phyloP scores from a whole-genome alignment of 2,329 filamentous ascomycete species.

The Tolypocladium capitatum region DNA sequence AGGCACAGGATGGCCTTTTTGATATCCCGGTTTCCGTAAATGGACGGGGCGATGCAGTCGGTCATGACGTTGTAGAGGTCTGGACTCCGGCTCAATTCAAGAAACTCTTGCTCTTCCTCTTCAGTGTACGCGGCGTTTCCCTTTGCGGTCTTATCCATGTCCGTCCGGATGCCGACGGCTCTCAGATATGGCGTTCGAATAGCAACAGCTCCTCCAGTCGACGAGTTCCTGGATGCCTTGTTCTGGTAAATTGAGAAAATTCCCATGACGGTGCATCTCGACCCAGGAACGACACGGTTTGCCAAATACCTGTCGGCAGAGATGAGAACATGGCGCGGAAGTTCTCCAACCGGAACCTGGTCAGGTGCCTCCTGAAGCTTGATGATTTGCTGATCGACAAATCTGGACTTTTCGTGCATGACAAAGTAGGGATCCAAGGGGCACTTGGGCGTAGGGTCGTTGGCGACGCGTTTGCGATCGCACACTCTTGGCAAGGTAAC shows the following conservation, averaged over 20 bases:
- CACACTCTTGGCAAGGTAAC: conserved; percentile 75
- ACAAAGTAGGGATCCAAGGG: conserved; percentile 94
- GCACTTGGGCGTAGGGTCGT: conserved; percentile 61
- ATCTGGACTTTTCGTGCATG: conserved; percentile 82
- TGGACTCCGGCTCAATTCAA: conserved; percentile 76
- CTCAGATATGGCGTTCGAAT: conserved; percentile 92
- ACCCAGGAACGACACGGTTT: conserved; percentile 89
- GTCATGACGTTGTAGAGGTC: conserved; percentile 89
- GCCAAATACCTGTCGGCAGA: conserved; percentile 94
- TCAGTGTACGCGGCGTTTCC: conserved; percentile 76
- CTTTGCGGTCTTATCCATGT: conserved; percentile 79
- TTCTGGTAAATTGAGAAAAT: conserved; percentile 97
- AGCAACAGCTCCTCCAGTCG: conserved; percentile 68
- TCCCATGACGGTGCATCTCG: conserved; percentile 87
- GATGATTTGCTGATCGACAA: conserved; percentile 95
- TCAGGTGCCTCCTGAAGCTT: conserved; percentile 97
- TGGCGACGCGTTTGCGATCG: conserved; percentile 45
- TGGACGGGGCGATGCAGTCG: conserved; percentile 88
- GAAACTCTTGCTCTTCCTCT: conserved; percentile 93
- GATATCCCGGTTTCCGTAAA: conserved; percentile 91
- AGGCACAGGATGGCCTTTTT: conserved; percentile 96
- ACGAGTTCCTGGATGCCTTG: conserved; percentile 69
- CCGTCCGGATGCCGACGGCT: conserved; percentile 82
- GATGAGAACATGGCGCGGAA: conserved; percentile 87
- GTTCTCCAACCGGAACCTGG: conserved; percentile 90